Base-by-base conservation (phyloP, 352 stramenopile species). In the Hyaloperonospora arabidopsidis region DNA sequence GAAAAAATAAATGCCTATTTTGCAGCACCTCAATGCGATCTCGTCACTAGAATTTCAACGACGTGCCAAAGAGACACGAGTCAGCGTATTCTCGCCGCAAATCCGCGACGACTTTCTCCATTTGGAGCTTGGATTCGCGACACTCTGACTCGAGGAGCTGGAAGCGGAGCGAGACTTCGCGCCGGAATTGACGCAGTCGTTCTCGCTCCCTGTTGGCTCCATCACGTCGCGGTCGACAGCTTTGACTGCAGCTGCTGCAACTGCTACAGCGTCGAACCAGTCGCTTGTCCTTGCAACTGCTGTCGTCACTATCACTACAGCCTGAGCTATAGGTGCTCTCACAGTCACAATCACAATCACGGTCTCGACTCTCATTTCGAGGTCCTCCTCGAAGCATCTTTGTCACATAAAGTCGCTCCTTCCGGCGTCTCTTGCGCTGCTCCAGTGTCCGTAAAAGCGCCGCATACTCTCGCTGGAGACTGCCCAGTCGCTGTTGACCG, bases 1-100 rank as follows among this genome's bases (percentile, higher is more conserved):
- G 25, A 32, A 32, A 32, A 32, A 8, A n/a, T n/a, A n/a, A n/a
- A n/a, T n/a, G n/a, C n/a, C n/a, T n/a, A n/a, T n/a, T n/a, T n/a
- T n/a, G n/a, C n/a, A n/a, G n/a, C n/a, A n/a, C n/a, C n/a, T n/a
- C n/a, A n/a, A n/a, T n/a, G n/a, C n/a, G n/a, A n/a, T n/a, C n/a
- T n/a, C 23, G 14, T 46, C 17, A 15, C 19, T 63, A 60, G 41
- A 74, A 71, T 17, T 54, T 60, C 7, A 66, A 54, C 35, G 67
- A 54, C 41, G 61, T 69, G 54, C 67, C 54, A 58, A 88, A 86
- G 15, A 90, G 75, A 63, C 74, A 86, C 29, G 72, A 72, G 53
- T 87, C 72, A 19, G 67, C 59, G 63, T 87, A 87, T 61, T 87
- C 72, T 51, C 74, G 74, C 10, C 71, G 70, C 28, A 91, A 54